Evolutionary conservation across 768 basidiomycete species (phyloP).

Genomic region (Cyclocybe aegerita): DNA sequence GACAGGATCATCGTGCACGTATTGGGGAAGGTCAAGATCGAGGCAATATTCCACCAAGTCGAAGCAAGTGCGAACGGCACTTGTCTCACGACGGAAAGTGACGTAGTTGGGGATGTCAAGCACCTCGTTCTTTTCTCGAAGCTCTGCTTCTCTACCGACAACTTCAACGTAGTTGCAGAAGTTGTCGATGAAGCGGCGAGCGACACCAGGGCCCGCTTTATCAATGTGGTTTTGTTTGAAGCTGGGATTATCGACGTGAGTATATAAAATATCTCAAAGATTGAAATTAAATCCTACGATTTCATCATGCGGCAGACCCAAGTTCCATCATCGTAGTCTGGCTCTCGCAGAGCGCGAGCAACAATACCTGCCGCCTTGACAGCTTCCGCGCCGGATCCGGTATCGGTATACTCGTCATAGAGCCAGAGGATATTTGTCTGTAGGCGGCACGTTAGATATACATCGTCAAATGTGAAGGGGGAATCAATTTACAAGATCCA

Average conservation of each 20-base stretch:
- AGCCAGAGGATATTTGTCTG: constrained; percentile 9
- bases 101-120: constrained; percentile 5
- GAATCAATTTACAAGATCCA: constrained; percentile 1
- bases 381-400: constrained; percentile 1
- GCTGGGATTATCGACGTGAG: not conserved
- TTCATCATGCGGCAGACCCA: constrained; percentile 8
- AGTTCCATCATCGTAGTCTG: constrained; percentile 2
- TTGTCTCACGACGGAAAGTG: constrained; percentile 2
- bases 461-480: no score
- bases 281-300: not conserved
- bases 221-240: constrained; percentile 2
- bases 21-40: constrained; percentile 3
- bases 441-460: not conserved
- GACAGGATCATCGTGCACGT: constrained; percentile 2
- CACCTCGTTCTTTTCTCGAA: constrained; percentile 5
- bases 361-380: constrained; percentile 1
- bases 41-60: constrained; percentile 6
- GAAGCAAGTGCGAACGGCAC: constrained; percentile 3
- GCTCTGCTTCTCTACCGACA: constrained; percentile 3
- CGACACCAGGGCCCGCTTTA: constrained; percentile 3
- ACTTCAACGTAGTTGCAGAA: constrained; percentile 7
- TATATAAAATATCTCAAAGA: not conserved
- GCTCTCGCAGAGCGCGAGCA: not conserved
- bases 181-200: constrained; percentile 2
- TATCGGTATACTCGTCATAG: constrained; percentile 7